Evolutionary conservation across 257 asterid species (phyloP), one percentile per base, ranked within the genome.

Genomic region (Cordia subcordata): DNA sequence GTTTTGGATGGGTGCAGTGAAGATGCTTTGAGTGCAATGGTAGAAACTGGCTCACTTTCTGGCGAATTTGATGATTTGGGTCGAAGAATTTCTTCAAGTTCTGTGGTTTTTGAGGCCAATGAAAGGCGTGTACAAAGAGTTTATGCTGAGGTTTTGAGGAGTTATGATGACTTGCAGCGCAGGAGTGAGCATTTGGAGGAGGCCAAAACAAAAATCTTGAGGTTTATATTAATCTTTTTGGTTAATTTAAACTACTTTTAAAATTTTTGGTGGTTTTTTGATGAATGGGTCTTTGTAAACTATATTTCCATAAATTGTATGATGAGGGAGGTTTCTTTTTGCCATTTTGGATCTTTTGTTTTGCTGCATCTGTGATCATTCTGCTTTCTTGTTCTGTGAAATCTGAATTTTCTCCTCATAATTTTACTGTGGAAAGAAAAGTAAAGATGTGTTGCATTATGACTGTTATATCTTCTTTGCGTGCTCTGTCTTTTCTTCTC

Each of bases 131-230:
- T 42, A 42, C 49, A n/a, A 62, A 79, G 63, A 62, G 70, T 71
- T 27, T 75, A 72, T 62, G 40, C 63, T 21, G 78, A 85, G 13
- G 72, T 87, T 49, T 69, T 74, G 71, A 71, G 65, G 68, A 75
- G 78, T 61, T 85, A 83, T 39, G 78, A 69, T 55, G 89, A 78
- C 2, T 53, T 64, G 44, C 66, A 39, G 16, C 44, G 57, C 52
- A 63, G 78, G 57, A 49, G 66, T 53, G 75, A 60, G 56, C 52
- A 69, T 51, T 67, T 85, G 69, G 73, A 75, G 51, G 80, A 68
- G 60, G 79, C 81, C 47, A 90, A 79, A 68, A 53, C 5, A 20
- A 70, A 60, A 68, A 71, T 90, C 53, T 70, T 83, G 79, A 83
- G 98, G 98, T 90, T 67, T 18, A 0, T 53, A 47, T 38, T n/a